Conservation (phyloP, 352 stramenopile species). For the Globisporangium emineosum region DNA sequence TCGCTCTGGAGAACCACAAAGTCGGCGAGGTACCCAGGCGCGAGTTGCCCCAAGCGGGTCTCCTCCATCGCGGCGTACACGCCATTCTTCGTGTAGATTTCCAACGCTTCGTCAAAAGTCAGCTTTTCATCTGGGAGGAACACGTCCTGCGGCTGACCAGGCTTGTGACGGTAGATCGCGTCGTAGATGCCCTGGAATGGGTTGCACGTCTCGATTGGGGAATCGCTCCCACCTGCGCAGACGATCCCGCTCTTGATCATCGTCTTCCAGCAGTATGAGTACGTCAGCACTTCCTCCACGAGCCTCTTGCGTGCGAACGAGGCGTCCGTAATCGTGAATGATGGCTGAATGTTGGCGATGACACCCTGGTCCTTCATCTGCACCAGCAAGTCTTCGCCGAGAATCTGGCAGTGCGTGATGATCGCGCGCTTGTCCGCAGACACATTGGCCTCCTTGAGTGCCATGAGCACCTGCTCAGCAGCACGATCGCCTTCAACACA, state of each 20-base stretch:
- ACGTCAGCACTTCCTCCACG: constrained; percentile 43
- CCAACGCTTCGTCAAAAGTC: constrained; percentile 71
- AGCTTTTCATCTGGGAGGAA: constrained; percentile 67
- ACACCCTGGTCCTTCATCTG: constrained; percentile 74
- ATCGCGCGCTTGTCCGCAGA: constrained; percentile 58
- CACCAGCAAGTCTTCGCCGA: constrained; percentile 64
- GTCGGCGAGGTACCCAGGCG: constrained; percentile 51
- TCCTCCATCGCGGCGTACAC: constrained; percentile 68
- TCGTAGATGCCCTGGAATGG: constrained; percentile 89
- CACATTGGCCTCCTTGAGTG: constrained; percentile 54
- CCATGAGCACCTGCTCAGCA: constrained; percentile 68
- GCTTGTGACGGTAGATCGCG: constrained; percentile 72
- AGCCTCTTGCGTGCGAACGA: constrained; percentile 78
- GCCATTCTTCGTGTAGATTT: constrained; percentile 79
- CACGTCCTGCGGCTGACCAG: constrained; percentile 37
- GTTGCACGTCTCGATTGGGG: constrained; percentile 85
- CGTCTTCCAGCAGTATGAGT: constrained; percentile 86
- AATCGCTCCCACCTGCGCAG: constrained; percentile 81
- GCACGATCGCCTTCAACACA: constrained; percentile 51
- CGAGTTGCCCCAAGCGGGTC: constrained; percentile 43
- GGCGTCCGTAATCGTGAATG: constrained; percentile 86
- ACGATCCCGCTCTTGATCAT: constrained; percentile 69
- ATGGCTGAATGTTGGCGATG: constrained; percentile 87
- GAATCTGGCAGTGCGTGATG: constrained; percentile 89
- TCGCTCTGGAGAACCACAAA: constrained; percentile 74